A percentile compares a stretch with the other conserved stretches of the same genome.
These are phyloP conservation scores for Trichosporon sp. DNA, from an alignment of 1,284 basidiomycete species.

Conservation along the genomic window DNA sequence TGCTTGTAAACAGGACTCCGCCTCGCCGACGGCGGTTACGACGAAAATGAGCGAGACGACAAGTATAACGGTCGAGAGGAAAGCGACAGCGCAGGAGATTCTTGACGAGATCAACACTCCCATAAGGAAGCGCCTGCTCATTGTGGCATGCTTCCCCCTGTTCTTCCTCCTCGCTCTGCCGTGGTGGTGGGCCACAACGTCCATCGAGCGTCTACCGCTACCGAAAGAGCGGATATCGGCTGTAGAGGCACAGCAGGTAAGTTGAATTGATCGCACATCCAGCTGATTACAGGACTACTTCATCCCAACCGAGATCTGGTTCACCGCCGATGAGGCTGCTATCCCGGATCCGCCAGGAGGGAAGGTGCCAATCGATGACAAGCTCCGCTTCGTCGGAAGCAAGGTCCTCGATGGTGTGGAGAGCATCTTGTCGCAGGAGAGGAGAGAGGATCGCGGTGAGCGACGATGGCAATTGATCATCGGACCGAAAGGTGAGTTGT, in stretches of 20 bases:
- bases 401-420: slow-evolving; percentile 33
- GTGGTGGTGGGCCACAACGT: slow-evolving; percentile 83
- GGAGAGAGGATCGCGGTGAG: slow-evolving; percentile 15
- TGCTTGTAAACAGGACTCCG: background rate
- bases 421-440: slow-evolving; percentile 23
- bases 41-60: background rate
- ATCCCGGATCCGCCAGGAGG: slow-evolving; percentile 31
- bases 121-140: slow-evolving; percentile 19
- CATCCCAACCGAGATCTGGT: slow-evolving; percentile 26
- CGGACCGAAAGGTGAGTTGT: slow-evolving; percentile 12
- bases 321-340: slow-evolving; percentile 32
- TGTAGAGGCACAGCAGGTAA: slow-evolving; percentile 25
- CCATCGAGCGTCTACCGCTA: slow-evolving; percentile 69
- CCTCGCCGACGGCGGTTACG: background rate
- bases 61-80: background rate
- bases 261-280: background rate
- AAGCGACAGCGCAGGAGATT: background rate
- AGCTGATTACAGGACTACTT: slow-evolving; percentile 18
- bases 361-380: slow-evolving; percentile 15
- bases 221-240: slow-evolving; percentile 59
- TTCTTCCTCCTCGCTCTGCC: slow-evolving; percentile 68
- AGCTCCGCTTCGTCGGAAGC: slow-evolving; percentile 22
- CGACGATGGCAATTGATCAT: slow-evolving; percentile 27
- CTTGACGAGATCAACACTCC: slow-evolving; percentile 26
- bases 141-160: slow-evolving; percentile 64